A percentile compares a stretch with the other conserved stretches of the same genome.
These are phyloP conservation scores for Pisolithus tinctorius DNA, from an alignment of 768 basidiomycete genomes.

Conservation along the genomic window DNA sequence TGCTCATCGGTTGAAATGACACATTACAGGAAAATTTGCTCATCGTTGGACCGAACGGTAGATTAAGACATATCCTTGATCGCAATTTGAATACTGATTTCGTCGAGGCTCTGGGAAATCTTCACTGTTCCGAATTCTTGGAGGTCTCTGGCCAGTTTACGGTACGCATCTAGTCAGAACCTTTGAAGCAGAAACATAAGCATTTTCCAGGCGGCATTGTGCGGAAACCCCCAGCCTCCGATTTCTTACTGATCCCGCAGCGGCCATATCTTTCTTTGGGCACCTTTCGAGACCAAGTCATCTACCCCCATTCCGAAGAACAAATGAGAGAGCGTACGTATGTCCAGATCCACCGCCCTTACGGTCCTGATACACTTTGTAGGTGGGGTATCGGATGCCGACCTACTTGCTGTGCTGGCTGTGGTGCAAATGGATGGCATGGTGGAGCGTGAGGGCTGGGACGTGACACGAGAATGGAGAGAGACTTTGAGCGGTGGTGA, in stretches of 20 bases:
- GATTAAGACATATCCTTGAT: background rate
- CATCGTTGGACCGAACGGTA: constrained; percentile 92
- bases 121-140: constrained; percentile 90
- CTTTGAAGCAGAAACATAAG: background rate
- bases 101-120: constrained; percentile 76
- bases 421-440: constrained; percentile 81
- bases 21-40: constrained; percentile 71
- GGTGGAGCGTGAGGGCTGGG: constrained; percentile 94
- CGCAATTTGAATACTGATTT: background rate
- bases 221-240: constrained; percentile 77
- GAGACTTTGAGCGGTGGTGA: constrained; percentile 92
- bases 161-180: constrained; percentile 14
- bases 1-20: background rate
- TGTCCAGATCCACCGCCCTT: background rate
- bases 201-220: constrained; percentile 55
- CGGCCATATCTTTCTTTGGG: constrained; percentile 92
- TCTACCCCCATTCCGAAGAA: constrained; percentile 81
- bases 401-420: constrained; percentile 64
- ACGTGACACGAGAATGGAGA: constrained; percentile 83
- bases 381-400: constrained; percentile 70
- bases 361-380: constrained; percentile 6
- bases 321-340: constrained; percentile 74
- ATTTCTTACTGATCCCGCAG: constrained; percentile 95
- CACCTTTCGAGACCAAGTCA: constrained; percentile 92
- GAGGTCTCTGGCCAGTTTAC: constrained; percentile 89